A percentile compares a stretch with the other conserved stretches of the same genome.
These are phyloP conservation scores for Fomitiporia mediterranea DNA, from an alignment of 1,284 basidiomycete genomes.

Conservation along the genomic window DNA sequence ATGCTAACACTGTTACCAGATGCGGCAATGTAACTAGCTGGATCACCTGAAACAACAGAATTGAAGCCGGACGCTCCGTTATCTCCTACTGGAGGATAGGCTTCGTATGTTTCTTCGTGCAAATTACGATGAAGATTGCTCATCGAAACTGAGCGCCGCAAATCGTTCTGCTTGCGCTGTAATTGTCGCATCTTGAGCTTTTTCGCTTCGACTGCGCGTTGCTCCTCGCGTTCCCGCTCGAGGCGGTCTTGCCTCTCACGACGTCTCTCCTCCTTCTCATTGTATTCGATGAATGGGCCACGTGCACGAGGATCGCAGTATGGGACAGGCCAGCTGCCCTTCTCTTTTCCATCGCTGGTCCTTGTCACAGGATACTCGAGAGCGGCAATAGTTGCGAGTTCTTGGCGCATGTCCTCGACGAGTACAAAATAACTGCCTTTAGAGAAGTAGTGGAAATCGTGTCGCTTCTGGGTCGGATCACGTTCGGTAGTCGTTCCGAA, in stretches of 20 bases:
- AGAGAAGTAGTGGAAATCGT: slow-evolving; percentile 88
- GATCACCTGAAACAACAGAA: slow-evolving; percentile 51
- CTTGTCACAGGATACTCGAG: slow-evolving; percentile 58
- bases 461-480: slow-evolving; percentile 82
- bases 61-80: slow-evolving; percentile 66
- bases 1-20: slow-evolving; percentile 94
- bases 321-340: slow-evolving; percentile 63
- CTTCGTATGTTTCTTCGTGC: slow-evolving; percentile 38
- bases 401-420: slow-evolving; percentile 85
- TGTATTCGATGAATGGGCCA: slow-evolving; percentile 68
- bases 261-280: slow-evolving; percentile 63
- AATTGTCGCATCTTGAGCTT: slow-evolving; percentile 36
- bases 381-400: slow-evolving; percentile 66
- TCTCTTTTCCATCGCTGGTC: slow-evolving; percentile 45
- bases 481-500: slow-evolving; percentile 85
- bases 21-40: slow-evolving; percentile 71
- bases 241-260: slow-evolving; percentile 53
- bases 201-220: slow-evolving; percentile 34
- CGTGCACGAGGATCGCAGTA: slow-evolving; percentile 67
- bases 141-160: slow-evolving; percentile 76
- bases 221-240: slow-evolving; percentile 46
- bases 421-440: slow-evolving; percentile 79
- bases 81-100: slow-evolving; percentile 42
- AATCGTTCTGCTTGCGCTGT: slow-evolving; percentile 48
- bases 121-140: slow-evolving; percentile 61